Base-by-base conservation (phyloP, 192 early-diverging fungal genomes). In the Lobulomyces angularis region DNA sequence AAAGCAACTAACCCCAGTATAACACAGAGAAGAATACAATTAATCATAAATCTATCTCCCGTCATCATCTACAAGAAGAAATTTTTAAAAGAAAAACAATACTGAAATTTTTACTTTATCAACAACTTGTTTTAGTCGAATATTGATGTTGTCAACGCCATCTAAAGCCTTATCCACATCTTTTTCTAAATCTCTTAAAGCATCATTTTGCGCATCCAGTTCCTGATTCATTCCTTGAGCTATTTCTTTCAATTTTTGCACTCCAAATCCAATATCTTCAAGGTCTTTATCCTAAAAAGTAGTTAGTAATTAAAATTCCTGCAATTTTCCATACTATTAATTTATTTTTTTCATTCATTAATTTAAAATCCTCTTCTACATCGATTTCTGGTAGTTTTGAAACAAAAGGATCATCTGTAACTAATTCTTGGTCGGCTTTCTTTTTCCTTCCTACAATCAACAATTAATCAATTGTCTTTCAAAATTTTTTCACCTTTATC, bases 381-480 rank as follows among this genome's bases (percentile, higher is more conserved):
- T 77, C 74, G 43, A 77, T 77, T 46, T 77, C 74, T n/a, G 69
- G 66, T 32, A 77, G 45, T 22, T 77, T 67, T 3, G 55, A 41
- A 12, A 46, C 50, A 36, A 62, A 74, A 8, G 67, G 67, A 42
- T 74, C 64, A 21, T 37, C 28, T n/a, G 32, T 9, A 11, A 9
- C 42, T 14, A 48, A 46, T 17, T 9, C 42, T 8, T 4, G 34
- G n/a, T 8, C 35, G 3, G 45, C 45, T 3, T 30, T 3, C 6
- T 3, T 28, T 58, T 52, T 37, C 48, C 56, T 30, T 46, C 58
- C 37, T 25, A 6, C 40, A 46, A 35, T 56, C 58, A 31, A 11
- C 30, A 23, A 12, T 30, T 11, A 12, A 12, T 39, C 38, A 30
- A 39, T 39, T 11, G n/a, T 30, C 32, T 32, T 32, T 12, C 12